Evolutionary conservation across 2,329 filamentous ascomycete genomes (phyloP).

Genomic region (Immersiporthe knoxdaviesiana): DNA sequence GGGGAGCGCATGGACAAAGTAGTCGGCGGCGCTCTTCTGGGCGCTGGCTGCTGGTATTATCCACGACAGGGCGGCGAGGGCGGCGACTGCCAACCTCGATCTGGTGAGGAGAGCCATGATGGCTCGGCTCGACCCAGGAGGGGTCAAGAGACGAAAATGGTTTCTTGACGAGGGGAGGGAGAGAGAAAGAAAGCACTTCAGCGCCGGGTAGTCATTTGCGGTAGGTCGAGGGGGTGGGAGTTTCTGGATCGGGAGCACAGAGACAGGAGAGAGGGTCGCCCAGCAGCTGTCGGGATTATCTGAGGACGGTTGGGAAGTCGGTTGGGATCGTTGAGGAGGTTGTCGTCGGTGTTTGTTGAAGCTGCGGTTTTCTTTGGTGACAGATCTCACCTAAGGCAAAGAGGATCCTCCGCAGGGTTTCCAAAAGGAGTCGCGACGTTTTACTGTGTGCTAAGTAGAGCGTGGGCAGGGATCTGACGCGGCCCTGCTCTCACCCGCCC

Average conservation of each 20-base stretch:
- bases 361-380: conserved; percentile 3
- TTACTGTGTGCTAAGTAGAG: background rate
- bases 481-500: background rate
- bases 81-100: conserved; percentile 34
- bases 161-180: background rate
- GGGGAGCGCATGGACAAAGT: conserved; percentile 84
- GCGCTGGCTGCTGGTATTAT: conserved; percentile 39
- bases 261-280: background rate
- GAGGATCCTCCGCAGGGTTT: conserved; percentile 4
- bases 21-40: conserved; percentile 71
- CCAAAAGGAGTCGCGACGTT: conserved; percentile 12
- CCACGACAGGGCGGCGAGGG: conserved; percentile 48
- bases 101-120: conserved; percentile 34
- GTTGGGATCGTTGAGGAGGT: background rate
- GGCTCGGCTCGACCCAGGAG: conserved; percentile 28
- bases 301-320: background rate
- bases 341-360: background rate
- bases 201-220: conserved; percentile 4
- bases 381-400: conserved; percentile 14
- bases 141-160: conserved; percentile 16
- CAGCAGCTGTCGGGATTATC: background rate
- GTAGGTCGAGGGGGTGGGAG: background rate
- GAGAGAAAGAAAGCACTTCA: background rate
- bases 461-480: conserved; percentile 8
- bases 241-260: background rate